phyloP scores from a whole-genome alignment of 257 asterid genomes.

The Scutellaria minor region DNA sequence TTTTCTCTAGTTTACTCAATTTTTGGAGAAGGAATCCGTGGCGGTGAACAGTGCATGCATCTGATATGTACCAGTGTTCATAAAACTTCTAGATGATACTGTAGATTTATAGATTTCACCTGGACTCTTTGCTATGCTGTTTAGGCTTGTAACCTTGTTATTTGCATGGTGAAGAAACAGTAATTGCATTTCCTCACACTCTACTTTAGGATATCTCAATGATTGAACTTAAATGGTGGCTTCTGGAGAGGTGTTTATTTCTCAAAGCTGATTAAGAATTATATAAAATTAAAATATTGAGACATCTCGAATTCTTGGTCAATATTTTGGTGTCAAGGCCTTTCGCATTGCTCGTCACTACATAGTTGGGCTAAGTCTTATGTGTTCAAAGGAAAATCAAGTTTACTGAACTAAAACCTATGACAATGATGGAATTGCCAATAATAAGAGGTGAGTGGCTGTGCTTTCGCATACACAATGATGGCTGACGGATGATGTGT shows the following conservation, averaged over 20 bases:
- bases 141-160: not conserved
- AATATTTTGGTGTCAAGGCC: not conserved
- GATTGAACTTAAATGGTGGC: slow-evolving; percentile 6
- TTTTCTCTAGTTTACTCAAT: not conserved
- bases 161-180: slow-evolving; percentile 30
- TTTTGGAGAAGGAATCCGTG: not conserved
- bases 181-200: slow-evolving; percentile 2
- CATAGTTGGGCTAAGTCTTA: not conserved
- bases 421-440: not conserved
- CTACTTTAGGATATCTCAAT: not conserved
- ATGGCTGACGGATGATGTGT: not conserved
- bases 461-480: not conserved
- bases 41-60: slow-evolving; percentile 19
- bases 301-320: slow-evolving; percentile 8
- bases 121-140: not conserved
- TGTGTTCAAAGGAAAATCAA: not conserved
- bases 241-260: slow-evolving; percentile 21
- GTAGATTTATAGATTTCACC: slow-evolving; percentile 22
- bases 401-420: not conserved
- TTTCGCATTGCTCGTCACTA: not conserved
- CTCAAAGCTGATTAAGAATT: not conserved
- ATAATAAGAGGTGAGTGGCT: not conserved
- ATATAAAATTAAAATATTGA: not conserved
- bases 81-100: not conserved
- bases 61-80: not conserved